phyloP scores from a whole-genome alignment of 306 rosid genomes.

The Vigna trinervia region DNA sequence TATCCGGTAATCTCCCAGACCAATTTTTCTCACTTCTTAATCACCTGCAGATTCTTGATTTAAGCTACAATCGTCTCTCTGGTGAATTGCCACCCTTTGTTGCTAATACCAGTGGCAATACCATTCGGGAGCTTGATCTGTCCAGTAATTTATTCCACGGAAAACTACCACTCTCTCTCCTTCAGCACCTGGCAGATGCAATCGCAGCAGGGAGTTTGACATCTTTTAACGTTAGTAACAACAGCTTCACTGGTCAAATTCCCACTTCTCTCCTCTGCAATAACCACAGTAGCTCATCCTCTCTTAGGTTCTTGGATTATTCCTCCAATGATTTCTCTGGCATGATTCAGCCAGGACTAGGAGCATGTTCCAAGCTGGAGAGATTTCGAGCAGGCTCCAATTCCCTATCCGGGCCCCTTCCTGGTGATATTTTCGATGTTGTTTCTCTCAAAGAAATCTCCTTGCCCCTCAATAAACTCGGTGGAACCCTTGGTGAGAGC shows the following conservation, averaged over 20 bases:
- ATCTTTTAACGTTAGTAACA: constrained; percentile 75
- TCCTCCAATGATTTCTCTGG: constrained; percentile 63
- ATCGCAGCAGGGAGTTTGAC: constrained; percentile 47
- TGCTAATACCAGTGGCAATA: not conserved
- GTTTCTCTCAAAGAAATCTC: constrained; percentile 59
- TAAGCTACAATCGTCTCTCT: constrained; percentile 57
- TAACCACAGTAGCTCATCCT: constrained; percentile 37
- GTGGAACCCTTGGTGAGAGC: constrained; percentile 56
- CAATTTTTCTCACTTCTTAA: constrained; percentile 51
- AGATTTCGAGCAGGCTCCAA: constrained; percentile 77
- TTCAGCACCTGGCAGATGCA: constrained; percentile 42
- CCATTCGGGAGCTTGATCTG: constrained; percentile 55
- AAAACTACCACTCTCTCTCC: constrained; percentile 54
- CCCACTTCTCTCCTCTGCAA: constrained; percentile 58
- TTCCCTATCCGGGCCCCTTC: constrained; percentile 59
- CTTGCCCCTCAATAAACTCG: constrained; percentile 58
- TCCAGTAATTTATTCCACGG: constrained; percentile 74
- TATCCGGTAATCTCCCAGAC: constrained; percentile 55
- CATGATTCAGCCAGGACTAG: constrained; percentile 55
- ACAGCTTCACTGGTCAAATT: constrained; percentile 67
- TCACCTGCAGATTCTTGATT: constrained; percentile 56
- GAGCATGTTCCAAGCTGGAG: constrained; percentile 65
- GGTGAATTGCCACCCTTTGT: constrained; percentile 49
- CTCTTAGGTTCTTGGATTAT: constrained; percentile 60
- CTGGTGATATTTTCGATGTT: constrained; percentile 57